Percentiles rank a stretch among this genome's conserved stretches.
Evolutionary conservation across 1,284 basidiomycete species (phyloP).

Genomic region (Irpex sp.): DNA sequence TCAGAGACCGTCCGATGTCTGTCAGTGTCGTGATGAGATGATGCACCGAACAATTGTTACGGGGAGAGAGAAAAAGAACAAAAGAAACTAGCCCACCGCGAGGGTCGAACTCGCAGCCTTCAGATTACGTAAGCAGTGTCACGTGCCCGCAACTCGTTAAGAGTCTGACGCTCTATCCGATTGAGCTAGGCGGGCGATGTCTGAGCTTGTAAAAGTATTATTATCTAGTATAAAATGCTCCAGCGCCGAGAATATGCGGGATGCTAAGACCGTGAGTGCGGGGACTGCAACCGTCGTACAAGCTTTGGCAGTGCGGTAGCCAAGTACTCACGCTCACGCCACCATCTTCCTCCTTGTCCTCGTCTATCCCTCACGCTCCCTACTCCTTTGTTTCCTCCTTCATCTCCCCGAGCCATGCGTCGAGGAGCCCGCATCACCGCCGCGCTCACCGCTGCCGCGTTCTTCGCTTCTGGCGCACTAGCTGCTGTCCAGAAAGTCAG

Average conservation of each 20-base stretch:
- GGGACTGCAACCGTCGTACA: not conserved
- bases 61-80: no score
- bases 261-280: no score
- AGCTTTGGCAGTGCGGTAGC: not conserved
- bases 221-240: no score
- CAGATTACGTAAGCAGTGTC: slow-evolving; percentile 40
- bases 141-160: slow-evolving; percentile 30
- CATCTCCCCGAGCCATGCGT: slow-evolving; percentile 22
- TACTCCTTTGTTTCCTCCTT: slow-evolving; percentile 3
- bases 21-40: no score
- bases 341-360: not conserved
- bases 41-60: no score
- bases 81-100: slow-evolving; percentile 66
- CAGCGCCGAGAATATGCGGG: no score
- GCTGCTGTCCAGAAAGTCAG: slow-evolving; percentile 56
- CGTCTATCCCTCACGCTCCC: not conserved
- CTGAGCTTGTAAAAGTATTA: no score
- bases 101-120: slow-evolving; percentile 89
- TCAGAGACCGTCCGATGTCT: not conserved
- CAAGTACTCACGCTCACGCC: not conserved
- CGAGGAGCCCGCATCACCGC: slow-evolving; percentile 18
- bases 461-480: slow-evolving; percentile 36
- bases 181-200: slow-evolving; percentile 74
- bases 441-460: slow-evolving; percentile 23
- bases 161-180: slow-evolving; percentile 87